These are phyloP conservation scores for Globisporangium spiculum DNA, from an alignment of 352 stramenopile genomes.

Conservation along the genomic window DNA sequence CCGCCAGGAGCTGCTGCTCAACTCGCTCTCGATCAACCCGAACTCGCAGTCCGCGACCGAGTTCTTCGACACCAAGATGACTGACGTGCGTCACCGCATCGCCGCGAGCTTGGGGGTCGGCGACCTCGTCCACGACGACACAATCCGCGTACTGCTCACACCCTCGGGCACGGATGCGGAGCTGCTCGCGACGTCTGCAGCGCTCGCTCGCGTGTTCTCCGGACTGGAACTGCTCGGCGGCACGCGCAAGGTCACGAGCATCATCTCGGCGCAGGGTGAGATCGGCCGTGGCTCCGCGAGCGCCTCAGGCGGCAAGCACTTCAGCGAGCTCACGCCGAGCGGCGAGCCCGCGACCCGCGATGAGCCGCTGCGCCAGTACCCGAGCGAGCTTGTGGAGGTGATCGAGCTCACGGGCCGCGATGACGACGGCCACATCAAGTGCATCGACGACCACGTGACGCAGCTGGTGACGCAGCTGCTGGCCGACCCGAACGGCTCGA, in stretches of 20 bases:
- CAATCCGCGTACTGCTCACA: slow-evolving; percentile 62
- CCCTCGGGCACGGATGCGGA: slow-evolving; percentile 87
- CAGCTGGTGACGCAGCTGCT: slow-evolving; percentile 48
- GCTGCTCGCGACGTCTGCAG: slow-evolving; percentile 71
- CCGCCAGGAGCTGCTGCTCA: slow-evolving; percentile 71
- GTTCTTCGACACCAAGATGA: slow-evolving; percentile 74
- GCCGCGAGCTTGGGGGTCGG: slow-evolving; percentile 52
- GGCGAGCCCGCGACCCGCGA: slow-evolving; percentile 43
- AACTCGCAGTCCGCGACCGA: slow-evolving; percentile 65
- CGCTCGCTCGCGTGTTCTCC: slow-evolving; percentile 59
- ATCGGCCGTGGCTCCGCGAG: slow-evolving; percentile 78
- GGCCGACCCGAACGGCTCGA: slow-evolving; percentile 30
- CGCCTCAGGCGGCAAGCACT: slow-evolving; percentile 75
- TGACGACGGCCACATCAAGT: slow-evolving; percentile 47
- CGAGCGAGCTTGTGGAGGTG: slow-evolving; percentile 58
- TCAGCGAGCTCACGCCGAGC: slow-evolving; percentile 77
- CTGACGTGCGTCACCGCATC: slow-evolving; percentile 46
- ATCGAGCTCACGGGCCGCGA: slow-evolving; percentile 58
- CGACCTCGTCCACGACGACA: slow-evolving; percentile 48
- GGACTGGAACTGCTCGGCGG: slow-evolving; percentile 34
- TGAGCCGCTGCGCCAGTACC: slow-evolving; percentile 55
- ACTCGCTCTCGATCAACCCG: slow-evolving; percentile 79
- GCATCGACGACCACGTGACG: slow-evolving; percentile 40
- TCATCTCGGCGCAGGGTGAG: slow-evolving; percentile 81
- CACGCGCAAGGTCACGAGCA: slow-evolving; percentile 67